Evolutionary conservation across 202 grass and related monocot species (phyloP).

Genomic region (Setaria viridis): DNA sequence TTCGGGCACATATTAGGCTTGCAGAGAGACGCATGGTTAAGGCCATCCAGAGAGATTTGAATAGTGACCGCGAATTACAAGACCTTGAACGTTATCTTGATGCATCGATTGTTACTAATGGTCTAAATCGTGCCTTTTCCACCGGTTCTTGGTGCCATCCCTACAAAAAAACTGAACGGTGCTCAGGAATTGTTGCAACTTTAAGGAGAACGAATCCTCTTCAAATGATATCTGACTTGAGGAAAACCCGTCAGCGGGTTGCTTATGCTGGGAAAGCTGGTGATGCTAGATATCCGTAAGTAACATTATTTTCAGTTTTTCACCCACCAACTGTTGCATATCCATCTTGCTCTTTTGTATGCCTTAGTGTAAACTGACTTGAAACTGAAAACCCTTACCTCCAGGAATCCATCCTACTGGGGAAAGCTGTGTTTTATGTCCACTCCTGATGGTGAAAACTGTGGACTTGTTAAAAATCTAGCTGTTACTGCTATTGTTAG

Average conservation of each 20-base stretch:
- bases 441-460: constrained; percentile 96
- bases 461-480: constrained; percentile 98
- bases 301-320: constrained; percentile 44
- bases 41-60: constrained; percentile 92
- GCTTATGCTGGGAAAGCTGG: constrained; percentile 97
- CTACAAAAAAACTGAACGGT: constrained; percentile 74
- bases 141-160: constrained; percentile 97
- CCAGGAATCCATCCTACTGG: constrained; percentile 96
- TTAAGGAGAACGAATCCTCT: constrained; percentile 95
- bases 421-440: constrained; percentile 96
- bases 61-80: constrained; percentile 77
- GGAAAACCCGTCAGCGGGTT: constrained; percentile 93
- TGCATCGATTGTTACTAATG: constrained; percentile 87
- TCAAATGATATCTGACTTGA: constrained; percentile 91
- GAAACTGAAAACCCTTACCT: constrained; percentile 39
- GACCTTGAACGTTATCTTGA: constrained; percentile 70
- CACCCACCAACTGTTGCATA: constrained; percentile 34
- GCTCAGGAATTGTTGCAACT: constrained; percentile 83
- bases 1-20: constrained; percentile 88
- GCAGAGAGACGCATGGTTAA: constrained; percentile 89
- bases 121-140: constrained; percentile 86
- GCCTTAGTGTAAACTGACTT: constrained; percentile 34
- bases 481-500: constrained; percentile 88
- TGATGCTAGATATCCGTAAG: constrained; percentile 99
- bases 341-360: constrained; percentile 21